Conservation (phyloP, 2,329 filamentous ascomycete species). For the Diaporthe vexans region DNA sequence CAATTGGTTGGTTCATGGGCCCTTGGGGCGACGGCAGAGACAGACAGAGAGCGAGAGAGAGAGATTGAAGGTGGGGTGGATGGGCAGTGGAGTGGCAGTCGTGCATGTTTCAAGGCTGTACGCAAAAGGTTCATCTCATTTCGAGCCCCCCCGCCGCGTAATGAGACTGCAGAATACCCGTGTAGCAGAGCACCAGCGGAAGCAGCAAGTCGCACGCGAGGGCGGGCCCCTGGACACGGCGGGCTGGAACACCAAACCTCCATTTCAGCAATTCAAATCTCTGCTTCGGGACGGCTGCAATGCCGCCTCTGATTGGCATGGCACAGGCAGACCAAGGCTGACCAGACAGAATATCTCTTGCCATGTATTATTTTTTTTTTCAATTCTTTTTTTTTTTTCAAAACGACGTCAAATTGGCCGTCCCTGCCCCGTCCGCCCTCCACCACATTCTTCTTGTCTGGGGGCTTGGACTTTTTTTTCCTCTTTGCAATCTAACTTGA, state of each 20-base stretch:
- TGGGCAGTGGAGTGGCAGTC: conserved; percentile 11
- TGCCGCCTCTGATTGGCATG: conserved; percentile 14
- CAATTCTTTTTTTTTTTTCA: not conserved
- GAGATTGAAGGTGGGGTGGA: conserved; percentile 5
- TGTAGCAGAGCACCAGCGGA: conserved; percentile 3
- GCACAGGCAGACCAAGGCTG: not conserved
- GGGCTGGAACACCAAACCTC: conserved; percentile 18
- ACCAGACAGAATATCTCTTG: too few species aligned
- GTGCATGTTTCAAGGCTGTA: conserved; percentile 28
- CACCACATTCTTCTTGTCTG: conserved; percentile 5
- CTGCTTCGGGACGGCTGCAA: conserved; percentile 12
- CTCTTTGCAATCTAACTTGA: conserved; percentile 17
- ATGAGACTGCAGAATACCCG: conserved; percentile 30
- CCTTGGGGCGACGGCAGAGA: too few species aligned
- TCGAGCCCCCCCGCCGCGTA: conserved; percentile 33
- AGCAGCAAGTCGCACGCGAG: conserved; percentile 18
- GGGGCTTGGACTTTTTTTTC: conserved; percentile 10
- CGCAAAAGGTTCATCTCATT: conserved; percentile 33
- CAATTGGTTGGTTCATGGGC: not conserved
- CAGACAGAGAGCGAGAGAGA: too few species aligned
- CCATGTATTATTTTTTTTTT: not conserved
- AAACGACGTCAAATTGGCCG: not conserved
- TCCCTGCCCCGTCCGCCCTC: conserved; percentile 18
- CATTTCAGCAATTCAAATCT: conserved; percentile 30
- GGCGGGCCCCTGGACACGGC: conserved; percentile 5